Evolutionary conservation across 768 basidiomycete species (phyloP).

Genomic region (Russula virescens): DNA sequence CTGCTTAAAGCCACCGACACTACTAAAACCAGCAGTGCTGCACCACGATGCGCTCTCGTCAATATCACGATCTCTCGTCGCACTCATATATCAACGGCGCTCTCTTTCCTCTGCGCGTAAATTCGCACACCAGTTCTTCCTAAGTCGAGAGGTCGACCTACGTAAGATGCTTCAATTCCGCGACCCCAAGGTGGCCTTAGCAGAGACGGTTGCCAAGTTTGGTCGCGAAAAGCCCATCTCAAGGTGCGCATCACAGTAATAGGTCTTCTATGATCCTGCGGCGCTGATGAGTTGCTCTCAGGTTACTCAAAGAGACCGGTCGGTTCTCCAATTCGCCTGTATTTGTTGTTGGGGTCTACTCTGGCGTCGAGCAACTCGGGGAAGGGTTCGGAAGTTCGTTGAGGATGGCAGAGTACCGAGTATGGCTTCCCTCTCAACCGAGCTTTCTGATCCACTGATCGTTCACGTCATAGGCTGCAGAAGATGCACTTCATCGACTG

Average conservation of each 20-base stretch:
- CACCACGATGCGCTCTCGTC: slow-evolving; percentile 87
- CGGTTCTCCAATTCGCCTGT: slow-evolving; percentile 85
- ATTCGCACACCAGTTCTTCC: slow-evolving; percentile 87
- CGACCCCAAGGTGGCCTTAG: slow-evolving; percentile 73
- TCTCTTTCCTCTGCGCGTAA: slow-evolving; percentile 81
- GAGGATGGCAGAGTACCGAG: slow-evolving; percentile 92
- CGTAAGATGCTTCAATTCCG: slow-evolving; percentile 72
- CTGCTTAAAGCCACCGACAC: slow-evolving; percentile 41
- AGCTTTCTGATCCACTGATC: slow-evolving; percentile 1
- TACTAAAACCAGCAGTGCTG: slow-evolving; percentile 46
- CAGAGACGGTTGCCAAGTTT: slow-evolving; percentile 67
- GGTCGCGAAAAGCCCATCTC: slow-evolving; percentile 61
- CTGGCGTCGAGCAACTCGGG: slow-evolving; percentile 76
- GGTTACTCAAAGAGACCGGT: slow-evolving; percentile 89
- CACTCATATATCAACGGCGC: slow-evolving; percentile 80
- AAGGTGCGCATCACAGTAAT: slow-evolving; percentile 40
- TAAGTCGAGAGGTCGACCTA: slow-evolving; percentile 79
- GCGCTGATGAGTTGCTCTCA: slow-evolving; percentile 29
- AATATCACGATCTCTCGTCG: slow-evolving; percentile 80
- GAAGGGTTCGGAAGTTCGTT: slow-evolving; percentile 93
- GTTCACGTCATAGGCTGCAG: slow-evolving; percentile 55
- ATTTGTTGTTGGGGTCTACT: slow-evolving; percentile 94
- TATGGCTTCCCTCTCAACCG: slow-evolving; percentile 30
- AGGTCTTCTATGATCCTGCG: neutral
- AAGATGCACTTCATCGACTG: slow-evolving; percentile 76